These are phyloP conservation scores for Asclepias syriaca DNA, from an alignment of 257 asterid species.

Conservation along the genomic window DNA sequence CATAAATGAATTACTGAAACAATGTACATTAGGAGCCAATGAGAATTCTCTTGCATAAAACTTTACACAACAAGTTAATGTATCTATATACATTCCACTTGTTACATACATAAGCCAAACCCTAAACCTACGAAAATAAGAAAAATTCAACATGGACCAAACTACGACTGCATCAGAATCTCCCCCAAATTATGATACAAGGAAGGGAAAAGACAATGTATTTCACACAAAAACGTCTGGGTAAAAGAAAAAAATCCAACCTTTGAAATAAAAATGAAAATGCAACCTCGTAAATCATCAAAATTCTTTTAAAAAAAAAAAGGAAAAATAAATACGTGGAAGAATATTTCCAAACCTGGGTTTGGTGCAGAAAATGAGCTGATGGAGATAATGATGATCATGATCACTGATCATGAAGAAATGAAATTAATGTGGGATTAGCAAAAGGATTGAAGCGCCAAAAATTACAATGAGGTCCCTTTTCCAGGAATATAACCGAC, in stretches of 20 bases:
- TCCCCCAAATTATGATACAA: neutral
- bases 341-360: constrained; percentile 17
- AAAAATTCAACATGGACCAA: neutral
- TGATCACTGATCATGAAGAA: constrained; percentile 8
- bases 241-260: neutral
- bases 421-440: neutral
- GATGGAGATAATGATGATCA: constrained; percentile 17
- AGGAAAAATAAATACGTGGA: neutral
- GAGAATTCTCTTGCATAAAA: neutral
- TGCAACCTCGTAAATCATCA: neutral
- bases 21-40: neutral
- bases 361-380: constrained; percentile 5
- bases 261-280: neutral
- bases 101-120: neutral
- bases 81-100: neutral
- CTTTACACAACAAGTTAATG: neutral
- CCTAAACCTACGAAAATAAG: neutral
- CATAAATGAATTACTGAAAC: neutral
- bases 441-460: constrained; percentile 4
- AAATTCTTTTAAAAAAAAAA: neutral
- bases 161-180: neutral
- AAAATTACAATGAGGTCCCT: constrained; percentile 24
- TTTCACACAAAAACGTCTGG: neutral
- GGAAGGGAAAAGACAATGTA: constrained; percentile 6
- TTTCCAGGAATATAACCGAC: constrained; percentile 17